Evolutionary conservation across 1,139 yeast species (phyloP), one percentile per base, ranked within the genome.

Genomic region (Debaryomycetaceae sp.): DNA sequence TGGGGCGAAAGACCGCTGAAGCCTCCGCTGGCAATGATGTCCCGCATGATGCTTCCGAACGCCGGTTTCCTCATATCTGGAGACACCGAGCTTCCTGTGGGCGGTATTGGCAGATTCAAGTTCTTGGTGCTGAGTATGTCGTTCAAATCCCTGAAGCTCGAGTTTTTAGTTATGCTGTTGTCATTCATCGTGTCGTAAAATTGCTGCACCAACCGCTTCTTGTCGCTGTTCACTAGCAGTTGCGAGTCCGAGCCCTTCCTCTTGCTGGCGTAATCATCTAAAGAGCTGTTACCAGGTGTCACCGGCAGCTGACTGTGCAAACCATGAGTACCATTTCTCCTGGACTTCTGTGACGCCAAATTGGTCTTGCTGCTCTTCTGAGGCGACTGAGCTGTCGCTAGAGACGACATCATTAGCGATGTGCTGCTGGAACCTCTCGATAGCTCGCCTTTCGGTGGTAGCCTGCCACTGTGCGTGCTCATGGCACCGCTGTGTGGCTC

Each of bases 151-250:
- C 43, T 27, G 11, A 45, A 39, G 37, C 54, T 50, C 7, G 50
- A 38, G 4, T 44, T 34, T 36, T 42, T 41, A 29, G 54, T 49
- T 29, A 42, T 42, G 23, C 48, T 33, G n/a, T 43, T 45, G 11
- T 39, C 46, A 34, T 39, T 43, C 24, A 40, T 20, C 8, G 46
- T 27, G 34, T 55, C 65, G 53, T 68, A 72, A 52, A 72, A 72
- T 49, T 71, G 76, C 51, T 71, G 75, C 46, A 71, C 77, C 45
- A 72, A 55, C 37, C 75, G 54, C 46, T 67, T 68, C 41, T 59
- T 59, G 43, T 64, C 64, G 34, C 49, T 52, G 14, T 46, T 17
- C 11, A 27, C 31, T 7, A 27, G 31, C 11, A 8, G 11, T 4
- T 7, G 31, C 11, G 11, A 27, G 31, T 27, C 31, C 31, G 11